Evolutionary conservation across 768 basidiomycete species (phyloP), one percentile per base, ranked within the genome.

Genomic region (Trametes cubensis): DNA sequence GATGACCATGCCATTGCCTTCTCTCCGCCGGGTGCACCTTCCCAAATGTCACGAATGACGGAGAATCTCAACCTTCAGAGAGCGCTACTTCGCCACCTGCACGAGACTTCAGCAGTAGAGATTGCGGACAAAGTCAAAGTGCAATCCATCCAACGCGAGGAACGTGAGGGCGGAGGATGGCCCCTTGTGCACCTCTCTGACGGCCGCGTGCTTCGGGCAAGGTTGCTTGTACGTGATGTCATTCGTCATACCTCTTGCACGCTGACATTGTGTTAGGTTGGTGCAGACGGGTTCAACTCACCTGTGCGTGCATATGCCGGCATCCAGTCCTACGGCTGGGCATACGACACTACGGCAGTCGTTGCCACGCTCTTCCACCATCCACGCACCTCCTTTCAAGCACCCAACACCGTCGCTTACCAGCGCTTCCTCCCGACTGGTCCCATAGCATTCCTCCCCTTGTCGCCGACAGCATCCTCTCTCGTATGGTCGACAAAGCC

Each of bases 371-470:
- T 99, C 67, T 73, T 80, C 47, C 92, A 98, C 72, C 75, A 81
- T 18, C 84, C 92, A 1, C 83, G 87, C 21, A 79, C 81, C 14
- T 76, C 82, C 30, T 85, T 85, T 67, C 81, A 87, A 70, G 76
- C 76, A 10, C 83, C 83, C 11, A 93, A 92, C 69, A 86, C 84
- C 6, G 92, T 87, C 0, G 95, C 94, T 0, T 98, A 90, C 75
- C 97, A 98, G 73, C 82, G 95, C 21, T 98, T 98, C 79, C 83
- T 98, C 20, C 90, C 95, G 2, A 94, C 94, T 5, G 96, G 97
- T 0, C 96, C 96, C 2, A 89, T 98, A 45, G 95, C 95, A 0
- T 98, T 97, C 78, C 82, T 98, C 21, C 97, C 96, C 0, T 82
- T 98, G 45, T 89, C 89, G 1, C 77, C 85, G 0, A 89, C 86